Percentiles rank a stretch among this genome's conserved stretches.
phyloP scores from a whole-genome alignment of 176 grass and related monocot genomes.

The Ampelocalamus luodianensis region DNA sequence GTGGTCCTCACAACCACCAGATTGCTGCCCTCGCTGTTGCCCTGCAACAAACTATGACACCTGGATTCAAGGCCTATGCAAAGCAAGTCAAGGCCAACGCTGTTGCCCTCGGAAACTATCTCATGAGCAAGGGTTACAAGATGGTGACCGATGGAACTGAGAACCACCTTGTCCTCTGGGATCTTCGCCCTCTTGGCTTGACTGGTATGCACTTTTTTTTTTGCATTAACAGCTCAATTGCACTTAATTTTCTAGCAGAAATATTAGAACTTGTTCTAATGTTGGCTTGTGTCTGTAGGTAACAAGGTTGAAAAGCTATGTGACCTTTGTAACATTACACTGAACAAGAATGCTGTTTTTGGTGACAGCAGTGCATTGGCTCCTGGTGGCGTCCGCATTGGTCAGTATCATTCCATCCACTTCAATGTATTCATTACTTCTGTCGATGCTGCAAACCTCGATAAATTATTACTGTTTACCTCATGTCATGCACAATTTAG shows the following conservation, averaged over 20 bases:
- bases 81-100: slow-evolving; percentile 97
- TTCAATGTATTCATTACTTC: slow-evolving; percentile 22
- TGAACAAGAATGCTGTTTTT: slow-evolving; percentile 99
- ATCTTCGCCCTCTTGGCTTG: slow-evolving; percentile 95
- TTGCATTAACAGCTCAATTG: neutral
- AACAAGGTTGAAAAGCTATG: slow-evolving; percentile 99
- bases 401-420: slow-evolving; percentile 47
- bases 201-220: slow-evolving; percentile 63
- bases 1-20: slow-evolving; percentile 98
- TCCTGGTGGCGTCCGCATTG: slow-evolving; percentile 92
- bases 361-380: slow-evolving; percentile 96
- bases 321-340: slow-evolving; percentile 89
- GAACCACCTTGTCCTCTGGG: slow-evolving; percentile 99
- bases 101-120: slow-evolving; percentile 87
- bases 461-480: neutral
- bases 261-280: slow-evolving; percentile 7
- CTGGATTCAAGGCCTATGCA: slow-evolving; percentile 92
- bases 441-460: slow-evolving; percentile 9
- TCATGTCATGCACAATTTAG: neutral
- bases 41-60: slow-evolving; percentile 74
- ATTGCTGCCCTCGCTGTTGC: slow-evolving; percentile 94
- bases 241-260: neutral
- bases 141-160: slow-evolving; percentile 97
- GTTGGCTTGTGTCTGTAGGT: slow-evolving; percentile 48
- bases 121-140: slow-evolving; percentile 99